phyloP scores from a whole-genome alignment of 208 protist species.

The Leishmania braziliensis region DNA sequence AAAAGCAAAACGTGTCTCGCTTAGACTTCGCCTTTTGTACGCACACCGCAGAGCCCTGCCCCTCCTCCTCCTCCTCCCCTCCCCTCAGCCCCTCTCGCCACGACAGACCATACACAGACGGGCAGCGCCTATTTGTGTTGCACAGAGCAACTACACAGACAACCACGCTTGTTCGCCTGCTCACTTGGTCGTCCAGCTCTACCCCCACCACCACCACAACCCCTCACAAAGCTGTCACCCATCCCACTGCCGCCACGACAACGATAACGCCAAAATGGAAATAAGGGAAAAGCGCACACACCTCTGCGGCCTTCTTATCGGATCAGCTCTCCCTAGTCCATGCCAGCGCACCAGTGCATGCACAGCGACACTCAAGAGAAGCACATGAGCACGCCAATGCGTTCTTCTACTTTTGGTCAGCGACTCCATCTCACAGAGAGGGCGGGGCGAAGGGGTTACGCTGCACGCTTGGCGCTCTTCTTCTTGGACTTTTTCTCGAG shows the following conservation, averaged over 20 bases:
- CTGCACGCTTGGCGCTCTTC: conserved; percentile 82
- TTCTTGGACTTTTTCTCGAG: conserved; percentile 93
- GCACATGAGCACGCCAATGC: not conserved
- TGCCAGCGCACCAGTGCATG: not conserved
- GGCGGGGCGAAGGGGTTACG: conserved; percentile 14
- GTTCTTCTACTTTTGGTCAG: not conserved
- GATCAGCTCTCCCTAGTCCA: not conserved
- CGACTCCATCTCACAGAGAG: not conserved
- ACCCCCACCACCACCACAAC: not conserved
- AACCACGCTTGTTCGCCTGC: not conserved
- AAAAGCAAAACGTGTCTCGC: not conserved
- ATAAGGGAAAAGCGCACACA: not conserved
- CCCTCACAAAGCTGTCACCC: not conserved
- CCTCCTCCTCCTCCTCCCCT: not conserved
- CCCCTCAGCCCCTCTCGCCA: no score
- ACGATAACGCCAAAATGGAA: not conserved
- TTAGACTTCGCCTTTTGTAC: not conserved
- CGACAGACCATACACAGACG: not conserved
- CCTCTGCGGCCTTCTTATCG: not conserved
- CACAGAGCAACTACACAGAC: not conserved
- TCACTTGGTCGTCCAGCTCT: not conserved
- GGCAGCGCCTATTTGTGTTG: not conserved
- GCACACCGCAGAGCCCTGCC: not conserved
- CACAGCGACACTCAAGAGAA: not conserved
- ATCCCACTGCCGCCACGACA: not conserved